Evolutionary conservation across 2,329 filamentous ascomycete genomes (phyloP).

Genomic region (Fusarium vanettenii): DNA sequence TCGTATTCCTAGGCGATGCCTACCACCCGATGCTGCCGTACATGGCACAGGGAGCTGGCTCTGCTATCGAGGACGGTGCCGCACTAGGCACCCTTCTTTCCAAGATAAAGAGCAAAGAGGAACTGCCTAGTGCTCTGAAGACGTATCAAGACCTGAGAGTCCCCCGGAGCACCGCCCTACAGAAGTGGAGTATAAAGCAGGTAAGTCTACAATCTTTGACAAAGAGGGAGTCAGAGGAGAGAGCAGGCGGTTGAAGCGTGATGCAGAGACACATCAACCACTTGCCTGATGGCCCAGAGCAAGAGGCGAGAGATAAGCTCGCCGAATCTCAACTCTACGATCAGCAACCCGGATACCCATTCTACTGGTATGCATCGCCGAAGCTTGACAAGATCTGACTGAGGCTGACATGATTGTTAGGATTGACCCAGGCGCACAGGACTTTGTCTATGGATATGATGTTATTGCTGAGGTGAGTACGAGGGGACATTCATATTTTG

Average conservation of each 20-base stretch:
- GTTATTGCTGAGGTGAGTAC: constrained; percentile 1
- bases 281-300: constrained; percentile 11
- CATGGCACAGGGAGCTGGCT: constrained; percentile 11
- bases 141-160: constrained; percentile 4
- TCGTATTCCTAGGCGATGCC: constrained; percentile 4
- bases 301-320: background rate
- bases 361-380: background rate
- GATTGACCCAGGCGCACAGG: constrained; percentile 3
- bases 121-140: background rate
- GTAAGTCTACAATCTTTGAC: background rate
- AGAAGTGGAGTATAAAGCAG: constrained; percentile 10
- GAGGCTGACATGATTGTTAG: background rate
- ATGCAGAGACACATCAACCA: constrained; percentile 6
- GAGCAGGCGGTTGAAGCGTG: background rate
- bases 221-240: background rate
- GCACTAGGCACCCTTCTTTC: background rate
- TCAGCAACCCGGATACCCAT: background rate
- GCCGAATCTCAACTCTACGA: background rate
- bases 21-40: constrained; percentile 13
- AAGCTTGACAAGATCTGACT: background rate
- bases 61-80: constrained; percentile 4
- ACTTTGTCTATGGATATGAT: constrained; percentile 7
- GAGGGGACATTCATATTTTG: background rate
- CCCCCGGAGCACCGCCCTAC: background rate
- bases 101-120: background rate